Percentiles rank a stretch among this genome's conserved stretches.
Conservation (phyloP, 495 filamentous ascomycete genomes). For the Bombardia bombarda region DNA sequence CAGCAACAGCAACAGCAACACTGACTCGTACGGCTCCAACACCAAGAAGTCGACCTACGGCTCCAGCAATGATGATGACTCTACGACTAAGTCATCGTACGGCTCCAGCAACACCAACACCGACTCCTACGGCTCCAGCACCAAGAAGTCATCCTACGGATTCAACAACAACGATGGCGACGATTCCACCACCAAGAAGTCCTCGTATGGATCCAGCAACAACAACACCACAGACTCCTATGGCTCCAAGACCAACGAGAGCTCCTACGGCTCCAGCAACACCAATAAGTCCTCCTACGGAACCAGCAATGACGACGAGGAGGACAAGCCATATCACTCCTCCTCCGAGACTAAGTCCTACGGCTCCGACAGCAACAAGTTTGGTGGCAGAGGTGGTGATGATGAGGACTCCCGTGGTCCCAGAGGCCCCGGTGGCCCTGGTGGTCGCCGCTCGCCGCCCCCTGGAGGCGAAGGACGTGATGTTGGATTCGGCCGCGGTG, state of each 20-base stretch:
- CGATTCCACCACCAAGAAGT: background rate
- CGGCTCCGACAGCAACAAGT: conserved; percentile 11
- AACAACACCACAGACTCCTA: conserved; percentile 4
- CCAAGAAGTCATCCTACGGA: conserved; percentile 8
- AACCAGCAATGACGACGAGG: background rate
- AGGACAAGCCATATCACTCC: too few relatives aligned
- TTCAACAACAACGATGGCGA: background rate
- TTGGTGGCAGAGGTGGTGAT: too few relatives aligned
- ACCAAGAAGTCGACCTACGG: conserved; percentile 8
- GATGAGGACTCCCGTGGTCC: too few relatives aligned
- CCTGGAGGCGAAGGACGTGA: too few relatives aligned
- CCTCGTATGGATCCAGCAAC: background rate
- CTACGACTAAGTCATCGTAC: background rate
- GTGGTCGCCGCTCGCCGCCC: too few relatives aligned
- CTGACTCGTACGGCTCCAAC: background rate
- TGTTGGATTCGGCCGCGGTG: too few relatives aligned
- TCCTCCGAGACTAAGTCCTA: conserved; percentile 2
- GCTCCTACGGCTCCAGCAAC: background rate
- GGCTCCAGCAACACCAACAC: background rate
- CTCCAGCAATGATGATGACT: background rate
- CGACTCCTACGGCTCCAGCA: background rate
- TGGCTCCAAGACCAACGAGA: conserved; percentile 10
- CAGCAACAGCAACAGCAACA: background rate
- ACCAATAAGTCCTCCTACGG: conserved; percentile 8
- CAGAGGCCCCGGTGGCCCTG: too few relatives aligned